Evolutionary conservation across 2,329 filamentous ascomycete genomes (phyloP).

Genomic region (Apiospora arundinis): DNA sequence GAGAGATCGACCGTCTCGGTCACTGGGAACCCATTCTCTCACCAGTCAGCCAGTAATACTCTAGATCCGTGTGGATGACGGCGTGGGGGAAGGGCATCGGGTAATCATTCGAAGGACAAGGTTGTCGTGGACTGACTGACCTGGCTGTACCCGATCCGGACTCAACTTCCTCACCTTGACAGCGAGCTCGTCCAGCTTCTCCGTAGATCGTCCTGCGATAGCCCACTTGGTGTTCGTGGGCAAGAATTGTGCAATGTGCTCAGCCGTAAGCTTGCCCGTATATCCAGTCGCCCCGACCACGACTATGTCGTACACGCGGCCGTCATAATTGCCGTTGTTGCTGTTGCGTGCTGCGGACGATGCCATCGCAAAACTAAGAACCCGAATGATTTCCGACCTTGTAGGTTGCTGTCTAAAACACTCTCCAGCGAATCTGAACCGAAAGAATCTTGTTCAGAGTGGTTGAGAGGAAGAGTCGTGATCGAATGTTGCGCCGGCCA

Average conservation of each 20-base stretch:
- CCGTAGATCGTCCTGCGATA: slow-evolving; percentile 79
- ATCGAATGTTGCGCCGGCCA: not conserved
- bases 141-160: slow-evolving; percentile 29
- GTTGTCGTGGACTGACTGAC: slow-evolving; percentile 21
- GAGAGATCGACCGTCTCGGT: not conserved
- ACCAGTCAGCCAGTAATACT: not conserved
- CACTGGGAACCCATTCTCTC: not conserved
- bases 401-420: not conserved
- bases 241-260: slow-evolving; percentile 74
- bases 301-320: slow-evolving; percentile 21
- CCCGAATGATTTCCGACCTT: not conserved
- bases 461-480: not conserved
- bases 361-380: not conserved
- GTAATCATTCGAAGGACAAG: not conserved
- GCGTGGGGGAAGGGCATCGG: not conserved
- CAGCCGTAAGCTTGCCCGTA: slow-evolving; percentile 78
- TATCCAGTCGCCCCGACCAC: slow-evolving; percentile 63
- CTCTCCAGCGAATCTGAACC: not conserved
- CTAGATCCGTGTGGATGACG: not conserved
- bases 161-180: slow-evolving; percentile 19
- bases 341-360: not conserved
- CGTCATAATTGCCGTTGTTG: not conserved
- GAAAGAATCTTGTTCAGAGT: not conserved
- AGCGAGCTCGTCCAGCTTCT: slow-evolving; percentile 46
- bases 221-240: slow-evolving; percentile 87